Conservation (phyloP, 1,284 basidiomycete genomes). For the Phellopilus nigrolimitatus region DNA sequence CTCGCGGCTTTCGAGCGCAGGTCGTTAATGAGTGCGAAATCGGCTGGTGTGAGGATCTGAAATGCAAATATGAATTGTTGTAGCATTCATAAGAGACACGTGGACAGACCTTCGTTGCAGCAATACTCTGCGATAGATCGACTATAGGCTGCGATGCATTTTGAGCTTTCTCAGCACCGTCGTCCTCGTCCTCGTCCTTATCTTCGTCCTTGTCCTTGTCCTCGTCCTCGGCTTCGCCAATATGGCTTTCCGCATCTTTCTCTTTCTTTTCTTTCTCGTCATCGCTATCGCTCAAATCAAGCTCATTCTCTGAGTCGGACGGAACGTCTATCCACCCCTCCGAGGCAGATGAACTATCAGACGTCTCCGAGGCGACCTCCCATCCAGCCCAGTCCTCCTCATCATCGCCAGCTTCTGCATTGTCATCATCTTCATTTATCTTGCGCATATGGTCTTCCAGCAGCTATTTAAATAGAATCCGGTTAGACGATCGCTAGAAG, state of each 20-base stretch:
- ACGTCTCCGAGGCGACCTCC: conserved; percentile 79
- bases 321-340: conserved; percentile 86
- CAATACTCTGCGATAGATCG: conserved; percentile 39
- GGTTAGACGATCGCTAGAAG: conserved; percentile 4
- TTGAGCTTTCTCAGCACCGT: conserved; percentile 24
- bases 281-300: conserved; percentile 84
- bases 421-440: conserved; percentile 59
- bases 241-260: conserved; percentile 22
- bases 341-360: conserved; percentile 56
- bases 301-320: conserved; percentile 63
- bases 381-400: conserved; percentile 87
- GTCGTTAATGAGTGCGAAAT: conserved; percentile 92
- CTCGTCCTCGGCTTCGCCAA: conserved; percentile 26
- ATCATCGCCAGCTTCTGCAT: conserved; percentile 47
- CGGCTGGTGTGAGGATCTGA: conserved; percentile 95
- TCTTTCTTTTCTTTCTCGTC: conserved; percentile 54
- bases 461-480: conserved; percentile 43
- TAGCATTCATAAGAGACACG: conserved; percentile 12
- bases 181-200: neutral
- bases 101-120: conserved; percentile 67
- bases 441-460: conserved; percentile 82
- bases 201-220: conserved; percentile 30
- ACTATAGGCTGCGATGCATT: neutral
- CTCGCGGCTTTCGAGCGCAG: conserved; percentile 79
- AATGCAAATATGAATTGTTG: neutral